Conservation (phyloP, 306 rosid genomes). For the Medicago lupulina region DNA sequence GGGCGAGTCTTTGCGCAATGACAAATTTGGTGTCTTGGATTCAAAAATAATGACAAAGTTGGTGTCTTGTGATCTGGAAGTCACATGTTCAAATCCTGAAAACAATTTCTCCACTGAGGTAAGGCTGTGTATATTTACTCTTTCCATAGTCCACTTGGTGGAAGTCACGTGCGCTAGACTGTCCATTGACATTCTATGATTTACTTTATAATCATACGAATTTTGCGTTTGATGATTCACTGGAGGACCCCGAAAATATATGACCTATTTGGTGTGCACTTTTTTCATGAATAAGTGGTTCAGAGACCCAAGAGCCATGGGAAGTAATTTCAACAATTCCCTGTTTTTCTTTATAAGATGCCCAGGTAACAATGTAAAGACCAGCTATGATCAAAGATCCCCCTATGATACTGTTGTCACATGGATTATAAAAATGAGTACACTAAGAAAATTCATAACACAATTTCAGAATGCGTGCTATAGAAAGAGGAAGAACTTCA, state of each 20-base stretch:
- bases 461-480: conserved; percentile 12
- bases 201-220: conserved; percentile 53
- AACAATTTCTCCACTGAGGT: neutral
- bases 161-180: neutral
- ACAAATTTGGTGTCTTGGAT: neutral
- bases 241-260: conserved; percentile 27
- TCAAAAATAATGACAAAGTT: neutral
- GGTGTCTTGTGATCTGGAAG: neutral
- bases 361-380: conserved; percentile 86
- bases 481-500: conserved; percentile 13
- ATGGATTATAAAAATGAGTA: conserved; percentile 38
- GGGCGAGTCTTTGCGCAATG: no score
- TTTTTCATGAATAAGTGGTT: conserved; percentile 67
- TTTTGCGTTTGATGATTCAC: conserved; percentile 35
- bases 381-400: conserved; percentile 79
- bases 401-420: conserved; percentile 73
- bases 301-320: conserved; percentile 48
- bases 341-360: conserved; percentile 67
- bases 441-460: conserved; percentile 39
- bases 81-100: neutral
- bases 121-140: neutral
- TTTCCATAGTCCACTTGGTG: neutral
- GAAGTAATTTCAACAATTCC: conserved; percentile 45
- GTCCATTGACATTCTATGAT: neutral
- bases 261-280: conserved; percentile 32